These are phyloP conservation scores for Chalaropsis thielavioides DNA, from an alignment of 2,329 filamentous ascomycete genomes.

Conservation along the genomic window DNA sequence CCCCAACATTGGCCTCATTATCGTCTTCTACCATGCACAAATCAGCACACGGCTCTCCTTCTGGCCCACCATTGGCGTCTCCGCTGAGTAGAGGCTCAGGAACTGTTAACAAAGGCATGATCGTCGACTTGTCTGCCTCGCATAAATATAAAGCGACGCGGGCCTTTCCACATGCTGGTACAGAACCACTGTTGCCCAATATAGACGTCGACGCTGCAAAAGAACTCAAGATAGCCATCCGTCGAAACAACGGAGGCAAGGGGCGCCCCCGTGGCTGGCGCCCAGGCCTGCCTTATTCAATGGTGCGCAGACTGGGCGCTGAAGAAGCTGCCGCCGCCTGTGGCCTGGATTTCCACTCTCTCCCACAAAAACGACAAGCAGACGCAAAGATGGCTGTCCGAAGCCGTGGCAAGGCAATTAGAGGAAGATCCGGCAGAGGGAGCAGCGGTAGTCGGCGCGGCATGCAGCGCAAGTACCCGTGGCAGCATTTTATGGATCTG, in stretches of 20 bases:
- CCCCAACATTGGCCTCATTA: neutral
- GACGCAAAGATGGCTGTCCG: neutral
- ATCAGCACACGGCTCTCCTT: neutral
- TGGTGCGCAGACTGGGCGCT: neutral
- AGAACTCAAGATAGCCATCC: neutral
- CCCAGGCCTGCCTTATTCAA: neutral
- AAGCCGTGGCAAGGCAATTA: neutral
- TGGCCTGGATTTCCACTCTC: neutral
- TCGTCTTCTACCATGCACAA: neutral
- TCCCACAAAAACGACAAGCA: neutral
- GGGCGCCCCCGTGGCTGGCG: neutral
- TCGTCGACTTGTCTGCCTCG: neutral
- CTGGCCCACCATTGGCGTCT: too few species aligned
- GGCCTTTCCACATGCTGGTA: neutral
- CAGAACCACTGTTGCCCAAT: neutral
- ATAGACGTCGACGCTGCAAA: neutral
- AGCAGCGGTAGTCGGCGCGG: neutral
- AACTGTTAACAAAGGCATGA: neutral
- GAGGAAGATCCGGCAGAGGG: neutral
- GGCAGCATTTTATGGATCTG: constrained; percentile 28
- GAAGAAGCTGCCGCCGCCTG: neutral
- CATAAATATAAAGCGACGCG: neutral
- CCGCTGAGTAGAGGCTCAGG: neutral
- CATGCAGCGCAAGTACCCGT: neutral
- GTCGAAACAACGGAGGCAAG: too few species aligned